These are phyloP conservation scores for Rossbeevera mucosa DNA, from an alignment of 768 basidiomycete species.

Conservation along the genomic window DNA sequence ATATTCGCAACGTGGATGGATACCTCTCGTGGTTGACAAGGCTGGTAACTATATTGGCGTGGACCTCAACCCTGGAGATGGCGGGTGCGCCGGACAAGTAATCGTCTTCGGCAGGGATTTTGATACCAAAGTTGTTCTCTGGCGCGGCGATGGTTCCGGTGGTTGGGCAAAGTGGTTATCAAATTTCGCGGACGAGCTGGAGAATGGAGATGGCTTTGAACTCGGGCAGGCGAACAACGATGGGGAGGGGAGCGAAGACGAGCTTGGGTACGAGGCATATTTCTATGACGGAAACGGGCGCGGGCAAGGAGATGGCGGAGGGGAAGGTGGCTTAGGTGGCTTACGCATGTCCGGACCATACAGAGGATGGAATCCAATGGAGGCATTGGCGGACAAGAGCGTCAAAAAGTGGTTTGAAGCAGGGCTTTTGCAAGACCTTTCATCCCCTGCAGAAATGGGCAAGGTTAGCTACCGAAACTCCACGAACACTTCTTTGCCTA, in stretches of 20 bases:
- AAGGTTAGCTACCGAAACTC: conserved; percentile 41
- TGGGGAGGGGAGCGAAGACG: conserved; percentile 76
- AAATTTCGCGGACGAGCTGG: conserved; percentile 86
- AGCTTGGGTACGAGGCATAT: conserved; percentile 81
- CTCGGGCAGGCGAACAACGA: conserved; percentile 54
- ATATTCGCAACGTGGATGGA: conserved; percentile 95
- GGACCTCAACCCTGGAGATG: conserved; percentile 82
- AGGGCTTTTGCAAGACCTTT: conserved; percentile 58
- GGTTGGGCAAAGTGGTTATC: conserved; percentile 97
- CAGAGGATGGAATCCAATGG: conserved; percentile 86
- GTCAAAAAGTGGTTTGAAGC: conserved; percentile 81
- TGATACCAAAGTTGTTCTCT: conserved; percentile 95
- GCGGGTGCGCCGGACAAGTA: conserved; percentile 81
- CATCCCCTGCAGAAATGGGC: conserved; percentile 38
- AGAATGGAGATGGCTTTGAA: conserved; percentile 85
- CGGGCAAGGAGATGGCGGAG: conserved; percentile 75
- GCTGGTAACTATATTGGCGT: conserved; percentile 96
- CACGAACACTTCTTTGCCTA: conserved; percentile 10
- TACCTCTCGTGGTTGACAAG: conserved; percentile 91
- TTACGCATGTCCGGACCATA: conserved; percentile 81
- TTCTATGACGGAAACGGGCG: conserved; percentile 77
- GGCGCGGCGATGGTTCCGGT: conserved; percentile 81
- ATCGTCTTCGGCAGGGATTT: conserved; percentile 99
- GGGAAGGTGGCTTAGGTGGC: conserved; percentile 66
- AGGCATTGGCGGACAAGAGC: conserved; percentile 91